Evolutionary conservation across 805 yeast species (phyloP).

Genomic region (Metschnikowia matae): DNA sequence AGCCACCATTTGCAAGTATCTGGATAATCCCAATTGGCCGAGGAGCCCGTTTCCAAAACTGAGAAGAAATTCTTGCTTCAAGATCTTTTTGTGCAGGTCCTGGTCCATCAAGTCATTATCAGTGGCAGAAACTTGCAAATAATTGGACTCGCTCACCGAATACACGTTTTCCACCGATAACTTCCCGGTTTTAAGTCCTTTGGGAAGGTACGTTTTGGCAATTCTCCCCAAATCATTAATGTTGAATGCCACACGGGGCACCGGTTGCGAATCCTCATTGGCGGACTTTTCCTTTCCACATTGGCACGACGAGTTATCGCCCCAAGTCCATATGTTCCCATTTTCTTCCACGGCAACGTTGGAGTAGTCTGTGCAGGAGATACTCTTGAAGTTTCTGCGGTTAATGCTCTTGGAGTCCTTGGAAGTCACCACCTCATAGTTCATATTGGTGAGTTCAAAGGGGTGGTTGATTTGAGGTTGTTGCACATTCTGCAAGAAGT

Average conservation of each 20-base stretch:
- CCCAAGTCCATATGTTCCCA: constrained; percentile 84
- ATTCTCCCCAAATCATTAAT: constrained; percentile 35
- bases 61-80: constrained; percentile 30
- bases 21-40: constrained; percentile 83
- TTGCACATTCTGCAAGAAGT: constrained; percentile 52
- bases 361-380: constrained; percentile 75
- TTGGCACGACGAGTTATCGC: constrained; percentile 81
- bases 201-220: constrained; percentile 13
- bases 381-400: constrained; percentile 47
- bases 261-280: constrained; percentile 62
- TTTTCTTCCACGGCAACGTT: constrained; percentile 61
- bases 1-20: constrained; percentile 67
- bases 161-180: constrained; percentile 43
- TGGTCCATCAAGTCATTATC: constrained; percentile 15
- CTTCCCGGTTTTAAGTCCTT: constrained; percentile 6
- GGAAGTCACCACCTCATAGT: constrained; percentile 36
- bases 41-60: constrained; percentile 80
- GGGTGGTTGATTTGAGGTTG: constrained; percentile 24
- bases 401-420: constrained; percentile 21
- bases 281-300: constrained; percentile 66
- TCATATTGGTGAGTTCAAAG: constrained; percentile 53
- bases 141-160: constrained; percentile 66
- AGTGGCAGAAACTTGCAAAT: constrained; percentile 23
- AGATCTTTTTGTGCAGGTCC: background rate
- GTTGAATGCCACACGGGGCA: constrained; percentile 50